phyloP scores from a whole-genome alignment of 768 basidiomycete species.

The Boletus sensibilis region DNA sequence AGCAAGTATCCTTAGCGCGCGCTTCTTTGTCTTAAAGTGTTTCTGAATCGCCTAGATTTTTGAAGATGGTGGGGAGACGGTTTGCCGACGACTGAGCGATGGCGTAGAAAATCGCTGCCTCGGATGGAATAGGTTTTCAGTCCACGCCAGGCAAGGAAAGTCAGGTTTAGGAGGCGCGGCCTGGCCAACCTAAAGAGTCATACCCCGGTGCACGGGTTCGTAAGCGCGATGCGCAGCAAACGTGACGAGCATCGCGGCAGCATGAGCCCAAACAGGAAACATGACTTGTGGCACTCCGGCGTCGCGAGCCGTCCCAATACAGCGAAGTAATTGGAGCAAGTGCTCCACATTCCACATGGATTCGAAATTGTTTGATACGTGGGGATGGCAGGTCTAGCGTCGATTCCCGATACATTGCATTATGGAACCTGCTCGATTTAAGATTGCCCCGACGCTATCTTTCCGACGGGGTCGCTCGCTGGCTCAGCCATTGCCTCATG shows the following conservation, averaged over 20 bases:
- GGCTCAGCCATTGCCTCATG: conserved; percentile 19
- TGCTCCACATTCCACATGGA: neutral
- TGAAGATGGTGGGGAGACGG: conserved; percentile 31
- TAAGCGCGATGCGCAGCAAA: neutral
- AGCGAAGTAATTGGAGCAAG: neutral
- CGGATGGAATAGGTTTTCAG: conserved; percentile 33
- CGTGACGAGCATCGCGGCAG: conserved; percentile 29
- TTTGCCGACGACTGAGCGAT: conserved; percentile 16
- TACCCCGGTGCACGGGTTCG: conserved; percentile 5
- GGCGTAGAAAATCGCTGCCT: conserved; percentile 16
- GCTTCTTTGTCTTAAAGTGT: no score
- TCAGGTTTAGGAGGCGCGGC: neutral
- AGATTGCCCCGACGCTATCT: conserved; percentile 36
- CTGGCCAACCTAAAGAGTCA: conserved; percentile 5
- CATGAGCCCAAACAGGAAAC: neutral
- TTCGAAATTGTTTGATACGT: neutral
- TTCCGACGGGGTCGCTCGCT: conserved; percentile 35
- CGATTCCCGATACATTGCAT: conserved; percentile 31
- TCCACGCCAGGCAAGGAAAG: neutral
- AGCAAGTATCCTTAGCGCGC: conserved; percentile 16
- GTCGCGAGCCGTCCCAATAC: conserved; percentile 3
- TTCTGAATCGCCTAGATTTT: no score
- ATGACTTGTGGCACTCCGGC: neutral
- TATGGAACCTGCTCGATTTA: conserved; percentile 39
- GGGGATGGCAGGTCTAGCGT: neutral